phyloP scores from a whole-genome alignment of 2,329 filamentous ascomycete genomes.

The Fusarium chaquense region DNA sequence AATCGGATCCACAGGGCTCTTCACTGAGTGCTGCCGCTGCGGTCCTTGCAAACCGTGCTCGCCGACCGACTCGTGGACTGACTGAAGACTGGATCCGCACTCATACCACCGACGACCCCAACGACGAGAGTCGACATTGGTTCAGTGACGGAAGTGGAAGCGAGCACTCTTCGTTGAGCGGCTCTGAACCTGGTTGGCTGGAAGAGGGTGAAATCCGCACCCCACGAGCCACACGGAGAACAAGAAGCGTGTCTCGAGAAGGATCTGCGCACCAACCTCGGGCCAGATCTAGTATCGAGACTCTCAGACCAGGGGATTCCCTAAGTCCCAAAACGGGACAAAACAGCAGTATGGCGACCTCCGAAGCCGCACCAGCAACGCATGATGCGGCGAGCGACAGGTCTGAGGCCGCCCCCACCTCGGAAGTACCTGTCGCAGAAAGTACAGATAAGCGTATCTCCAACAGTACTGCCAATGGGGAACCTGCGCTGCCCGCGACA shows the following conservation, averaged over 20 bases:
- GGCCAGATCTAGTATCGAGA: slow-evolving; percentile 68
- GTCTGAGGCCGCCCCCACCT: slow-evolving; percentile 45
- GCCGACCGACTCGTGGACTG: slow-evolving; percentile 71
- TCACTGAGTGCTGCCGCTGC: slow-evolving; percentile 67
- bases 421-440: slow-evolving; percentile 45
- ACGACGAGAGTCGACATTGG: slow-evolving; percentile 80
- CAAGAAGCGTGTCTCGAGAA: slow-evolving; percentile 44
- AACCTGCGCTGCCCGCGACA: slow-evolving; percentile 50
- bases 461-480: slow-evolving; percentile 47
- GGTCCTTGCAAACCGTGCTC: slow-evolving; percentile 72
- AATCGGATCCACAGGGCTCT: slow-evolving; percentile 47
- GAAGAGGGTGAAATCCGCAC: slow-evolving; percentile 63
- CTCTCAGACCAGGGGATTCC: slow-evolving; percentile 57
- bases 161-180: slow-evolving; percentile 80
- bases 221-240: slow-evolving; percentile 56
- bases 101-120: slow-evolving; percentile 78
- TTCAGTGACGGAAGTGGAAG: slow-evolving; percentile 79
- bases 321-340: slow-evolving; percentile 47
- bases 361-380: slow-evolving; percentile 47
- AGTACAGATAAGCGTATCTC: slow-evolving; percentile 41
- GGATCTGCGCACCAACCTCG: slow-evolving; percentile 58
- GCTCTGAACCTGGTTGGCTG: slow-evolving; percentile 68
- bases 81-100: slow-evolving; percentile 90
- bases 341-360: slow-evolving; percentile 51
- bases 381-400: slow-evolving; percentile 47